Percentiles rank a stretch among this genome's conserved stretches.
These are phyloP conservation scores for Pyrenula massariospora DNA, from an alignment of 495 filamentous ascomycete genomes.

Conservation along the genomic window DNA sequence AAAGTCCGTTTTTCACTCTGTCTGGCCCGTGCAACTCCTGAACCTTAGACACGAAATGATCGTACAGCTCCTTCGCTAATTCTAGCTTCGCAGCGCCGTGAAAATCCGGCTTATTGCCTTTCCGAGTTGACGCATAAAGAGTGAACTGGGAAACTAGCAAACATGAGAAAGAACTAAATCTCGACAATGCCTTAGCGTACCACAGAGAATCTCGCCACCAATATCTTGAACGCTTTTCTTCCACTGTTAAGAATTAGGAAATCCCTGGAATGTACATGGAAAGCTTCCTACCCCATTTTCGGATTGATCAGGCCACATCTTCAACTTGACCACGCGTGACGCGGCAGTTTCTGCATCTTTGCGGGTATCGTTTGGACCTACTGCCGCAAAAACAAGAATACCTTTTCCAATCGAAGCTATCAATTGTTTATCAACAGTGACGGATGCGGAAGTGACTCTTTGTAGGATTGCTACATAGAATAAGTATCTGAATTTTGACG, in stretches of 20 bases:
- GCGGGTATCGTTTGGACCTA: constrained; percentile 79
- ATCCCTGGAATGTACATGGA: constrained; percentile 6
- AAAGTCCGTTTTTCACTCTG: constrained; percentile 85
- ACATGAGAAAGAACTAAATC: not conserved
- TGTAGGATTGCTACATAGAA: constrained; percentile 82
- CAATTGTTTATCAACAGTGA: constrained; percentile 85
- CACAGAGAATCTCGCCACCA: constrained; percentile 79
- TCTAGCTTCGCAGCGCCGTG: constrained; percentile 72
- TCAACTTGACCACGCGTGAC: constrained; percentile 75
- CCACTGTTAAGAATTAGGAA: constrained; percentile 46
- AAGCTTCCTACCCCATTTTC: not conserved
- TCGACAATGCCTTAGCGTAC: constrained; percentile 32
- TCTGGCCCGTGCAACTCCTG: constrained; percentile 59
- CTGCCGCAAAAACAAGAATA: constrained; percentile 80
- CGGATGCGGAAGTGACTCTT: constrained; percentile 92
- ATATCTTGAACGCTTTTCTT: constrained; percentile 80
- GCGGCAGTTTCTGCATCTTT: constrained; percentile 81
- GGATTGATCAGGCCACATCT: constrained; percentile 67
- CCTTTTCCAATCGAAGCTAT: constrained; percentile 86
- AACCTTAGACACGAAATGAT: constrained; percentile 67
- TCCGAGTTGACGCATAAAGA: constrained; percentile 80
- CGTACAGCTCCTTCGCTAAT: constrained; percentile 70
- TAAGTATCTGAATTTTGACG: too few species aligned
- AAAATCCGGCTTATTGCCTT: constrained; percentile 91
- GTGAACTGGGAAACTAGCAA: constrained; percentile 92